Percentiles rank a stretch among this genome's conserved stretches.
Evolutionary conservation across 345 rosid species (phyloP).

Genomic region (Raphanus sativus): DNA sequence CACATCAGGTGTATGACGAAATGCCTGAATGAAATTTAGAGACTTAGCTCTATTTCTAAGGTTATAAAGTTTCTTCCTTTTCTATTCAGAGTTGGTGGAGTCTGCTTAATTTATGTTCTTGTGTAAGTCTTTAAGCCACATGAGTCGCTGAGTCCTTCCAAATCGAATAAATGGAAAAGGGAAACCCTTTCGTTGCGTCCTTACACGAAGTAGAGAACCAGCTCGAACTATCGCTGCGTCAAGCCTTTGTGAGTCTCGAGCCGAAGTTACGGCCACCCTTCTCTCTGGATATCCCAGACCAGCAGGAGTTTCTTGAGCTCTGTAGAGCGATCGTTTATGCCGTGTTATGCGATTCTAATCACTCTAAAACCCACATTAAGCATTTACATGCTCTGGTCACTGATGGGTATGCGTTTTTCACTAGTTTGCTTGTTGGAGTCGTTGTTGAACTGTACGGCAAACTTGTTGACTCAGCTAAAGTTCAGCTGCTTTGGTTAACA

Average conservation of each 20-base stretch:
- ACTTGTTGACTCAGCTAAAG: conserved; percentile 55
- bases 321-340: conserved; percentile 65
- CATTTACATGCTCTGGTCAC: conserved; percentile 66
- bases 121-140: not conserved
- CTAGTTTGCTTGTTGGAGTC: conserved; percentile 42
- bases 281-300: conserved; percentile 49
- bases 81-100: not conserved
- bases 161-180: conserved; percentile 1
- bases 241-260: conserved; percentile 53
- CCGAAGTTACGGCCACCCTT: conserved; percentile 65
- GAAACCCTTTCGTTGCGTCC: conserved; percentile 37
- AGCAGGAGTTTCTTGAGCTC: conserved; percentile 54
- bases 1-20: not conserved
- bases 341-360: conserved; percentile 50
- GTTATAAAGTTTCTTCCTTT: not conserved
- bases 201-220: conserved; percentile 54
- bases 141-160: not conserved
- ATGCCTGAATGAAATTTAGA: not conserved
- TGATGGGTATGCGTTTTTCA: conserved; percentile 70
- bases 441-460: conserved; percentile 57
- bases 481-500: conserved; percentile 63
- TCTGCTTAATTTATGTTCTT: not conserved
- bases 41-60: not conserved
- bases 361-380: conserved; percentile 53
- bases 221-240: conserved; percentile 56